These are phyloP conservation scores for Lentinula boryana DNA, from an alignment of 768 basidiomycete species.

Conservation along the genomic window DNA sequence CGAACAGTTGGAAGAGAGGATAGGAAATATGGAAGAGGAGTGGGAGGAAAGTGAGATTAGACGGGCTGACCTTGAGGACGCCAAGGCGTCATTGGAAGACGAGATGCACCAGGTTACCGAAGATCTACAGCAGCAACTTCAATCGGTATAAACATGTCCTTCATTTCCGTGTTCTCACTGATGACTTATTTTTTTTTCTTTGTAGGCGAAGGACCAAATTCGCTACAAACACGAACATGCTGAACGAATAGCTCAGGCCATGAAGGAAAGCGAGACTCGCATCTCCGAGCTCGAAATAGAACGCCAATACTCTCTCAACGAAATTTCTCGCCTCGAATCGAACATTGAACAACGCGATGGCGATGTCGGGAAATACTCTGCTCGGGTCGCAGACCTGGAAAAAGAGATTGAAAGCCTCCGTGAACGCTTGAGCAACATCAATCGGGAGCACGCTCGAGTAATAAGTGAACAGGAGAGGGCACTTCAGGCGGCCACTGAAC, in stretches of 20 bases:
- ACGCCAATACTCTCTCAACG: slow-evolving; percentile 48
- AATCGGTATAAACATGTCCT: slow-evolving; percentile 34
- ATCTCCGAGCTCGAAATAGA: slow-evolving; percentile 50
- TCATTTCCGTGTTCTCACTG: background rate
- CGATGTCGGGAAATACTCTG: slow-evolving; percentile 43
- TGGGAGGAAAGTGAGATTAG: slow-evolving; percentile 53
- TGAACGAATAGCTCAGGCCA: slow-evolving; percentile 36
- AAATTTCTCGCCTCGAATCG: slow-evolving; percentile 48
- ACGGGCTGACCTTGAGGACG: slow-evolving; percentile 44
- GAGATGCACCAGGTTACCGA: slow-evolving; percentile 42
- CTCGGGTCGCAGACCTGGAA: slow-evolving; percentile 42
- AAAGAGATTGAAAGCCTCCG: slow-evolving; percentile 47
- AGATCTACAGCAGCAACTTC: slow-evolving; percentile 48
- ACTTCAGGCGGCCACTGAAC: slow-evolving; percentile 39
- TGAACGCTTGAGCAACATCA: slow-evolving; percentile 47
- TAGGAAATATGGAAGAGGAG: slow-evolving; percentile 44
- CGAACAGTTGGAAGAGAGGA: slow-evolving; percentile 34
- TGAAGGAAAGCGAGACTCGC: slow-evolving; percentile 51
- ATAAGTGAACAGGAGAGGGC: slow-evolving; percentile 42
- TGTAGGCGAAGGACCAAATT: slow-evolving; percentile 49
- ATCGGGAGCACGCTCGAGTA: slow-evolving; percentile 47
- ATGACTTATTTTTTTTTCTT: background rate
- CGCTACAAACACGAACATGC: slow-evolving; percentile 47
- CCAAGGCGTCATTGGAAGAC: slow-evolving; percentile 40
- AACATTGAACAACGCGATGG: slow-evolving; percentile 51